phyloP scores from a whole-genome alignment of 768 basidiomycete genomes.

The Leccinum subtestaceum region DNA sequence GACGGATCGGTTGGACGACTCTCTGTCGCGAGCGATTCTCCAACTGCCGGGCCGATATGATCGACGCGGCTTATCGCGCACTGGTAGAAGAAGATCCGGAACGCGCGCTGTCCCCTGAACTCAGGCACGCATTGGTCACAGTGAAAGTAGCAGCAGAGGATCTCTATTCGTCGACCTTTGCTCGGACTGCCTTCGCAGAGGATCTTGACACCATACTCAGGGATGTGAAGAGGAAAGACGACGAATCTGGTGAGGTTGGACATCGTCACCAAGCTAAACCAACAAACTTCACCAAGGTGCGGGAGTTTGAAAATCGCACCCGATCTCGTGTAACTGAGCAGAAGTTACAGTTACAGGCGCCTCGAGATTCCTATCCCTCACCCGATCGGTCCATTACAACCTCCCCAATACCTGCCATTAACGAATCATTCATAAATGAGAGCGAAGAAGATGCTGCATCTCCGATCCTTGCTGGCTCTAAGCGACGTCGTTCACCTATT shows the following conservation, averaged over 20 bases:
- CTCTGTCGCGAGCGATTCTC: conserved; percentile 33
- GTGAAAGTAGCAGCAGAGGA: conserved; percentile 33
- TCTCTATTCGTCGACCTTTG: conserved; percentile 29
- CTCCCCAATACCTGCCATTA: too few relatives aligned
- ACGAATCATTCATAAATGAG: conserved; percentile 1
- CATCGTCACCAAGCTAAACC: background rate
- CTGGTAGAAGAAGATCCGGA: conserved; percentile 24
- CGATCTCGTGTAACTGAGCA: background rate
- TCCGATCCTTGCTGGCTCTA: conserved; percentile 18
- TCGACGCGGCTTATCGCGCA: conserved; percentile 29
- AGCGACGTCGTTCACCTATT: conserved; percentile 14
- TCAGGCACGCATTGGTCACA: conserved; percentile 26
- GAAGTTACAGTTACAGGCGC: background rate
- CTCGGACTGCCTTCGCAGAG: conserved; percentile 27
- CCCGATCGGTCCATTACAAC: too few relatives aligned
- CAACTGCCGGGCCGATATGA: conserved; percentile 24
- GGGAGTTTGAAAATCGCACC: background rate
- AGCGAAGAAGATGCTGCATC: conserved; percentile 17
- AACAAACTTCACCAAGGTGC: background rate
- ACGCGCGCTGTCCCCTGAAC: conserved; percentile 7
- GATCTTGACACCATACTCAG: conserved; percentile 31
- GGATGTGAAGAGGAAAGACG: conserved; percentile 19
- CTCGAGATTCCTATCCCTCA: background rate
- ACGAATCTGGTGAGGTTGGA: background rate
- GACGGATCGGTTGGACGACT: conserved; percentile 52